Evolutionary conservation across 306 rosid species (phyloP), one percentile per base, ranked within the genome.

Genomic region (Gleditsia sinensis): DNA sequence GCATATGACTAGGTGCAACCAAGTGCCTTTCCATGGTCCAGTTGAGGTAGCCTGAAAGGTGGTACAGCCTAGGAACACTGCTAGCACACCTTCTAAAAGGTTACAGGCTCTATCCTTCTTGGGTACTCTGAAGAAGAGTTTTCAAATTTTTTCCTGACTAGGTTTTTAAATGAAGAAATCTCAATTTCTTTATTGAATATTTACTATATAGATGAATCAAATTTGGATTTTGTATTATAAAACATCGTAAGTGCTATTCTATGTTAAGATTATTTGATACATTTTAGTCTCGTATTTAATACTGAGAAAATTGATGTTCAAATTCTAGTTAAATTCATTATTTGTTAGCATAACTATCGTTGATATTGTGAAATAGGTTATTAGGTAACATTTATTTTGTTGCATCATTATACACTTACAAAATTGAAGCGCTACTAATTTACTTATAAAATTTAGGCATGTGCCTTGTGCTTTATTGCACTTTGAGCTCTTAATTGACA

Each of bases 361-460:
- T 49, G 24, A 37, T 39, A 60, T 50, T 68, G 20, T 49, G 5
- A 62, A 61, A 60, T 69, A 33, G 28, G 69, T 16, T 13, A 9
- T 63, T 75, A 7, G 3, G 0, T 43, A 53, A 59, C 7, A 50
- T 67, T 49, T 50, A 21, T 56, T 61, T 54, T 30, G 60, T n/a
- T n/a, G n/a, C n/a, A n/a, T n/a, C n/a, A n/a, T n/a, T n/a, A n/a
- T n/a, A n/a, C n/a, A n/a, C n/a, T n/a, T n/a, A n/a, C 46, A 68
- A 57, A 76, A 32, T 68, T 67, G 69, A 75, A 43, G 55, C 34
- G 32, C 65, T 48, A 57, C 20, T 19, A 48, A 48, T 0, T n/a
- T 48, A 48, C 54, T 48, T 48, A n/a, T 48, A 17, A 16, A 7
- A n/a, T 19, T 48, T 48, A 48, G 54, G 24, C 54, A n/a, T 48